These are phyloP conservation scores for Nidula microcarpa DNA, from an alignment of 768 basidiomycete genomes.

Conservation along the genomic window DNA sequence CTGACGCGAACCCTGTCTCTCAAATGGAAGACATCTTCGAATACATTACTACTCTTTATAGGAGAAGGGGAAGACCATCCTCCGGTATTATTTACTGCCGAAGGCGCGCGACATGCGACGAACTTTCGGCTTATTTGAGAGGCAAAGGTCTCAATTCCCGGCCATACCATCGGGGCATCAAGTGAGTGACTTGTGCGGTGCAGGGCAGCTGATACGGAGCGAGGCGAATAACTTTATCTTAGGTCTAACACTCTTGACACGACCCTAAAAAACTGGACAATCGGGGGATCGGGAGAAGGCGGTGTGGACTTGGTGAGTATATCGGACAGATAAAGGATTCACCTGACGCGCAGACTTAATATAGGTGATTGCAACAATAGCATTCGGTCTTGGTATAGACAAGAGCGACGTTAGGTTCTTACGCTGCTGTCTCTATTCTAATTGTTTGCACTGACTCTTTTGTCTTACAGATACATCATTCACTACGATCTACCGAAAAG, in stretches of 20 bases:
- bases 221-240: background rate
- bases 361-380: slow-evolving; percentile 76
- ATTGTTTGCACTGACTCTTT: background rate
- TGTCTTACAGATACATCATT: slow-evolving; percentile 56
- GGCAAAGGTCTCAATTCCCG: slow-evolving; percentile 62
- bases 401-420: slow-evolving; percentile 70
- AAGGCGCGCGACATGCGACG: slow-evolving; percentile 62
- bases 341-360: background rate
- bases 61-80: slow-evolving; percentile 53
- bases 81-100: slow-evolving; percentile 81
- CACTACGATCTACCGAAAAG: slow-evolving; percentile 84
- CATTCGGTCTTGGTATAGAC: slow-evolving; percentile 87
- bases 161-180: slow-evolving; percentile 75
- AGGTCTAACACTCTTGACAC: slow-evolving; percentile 52
- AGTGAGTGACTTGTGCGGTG: slow-evolving; percentile 26
- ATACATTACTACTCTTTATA: slow-evolving; percentile 63
- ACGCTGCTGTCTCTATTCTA: background rate
- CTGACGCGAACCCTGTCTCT: slow-evolving; percentile 42
- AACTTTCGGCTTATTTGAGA: slow-evolving; percentile 59
- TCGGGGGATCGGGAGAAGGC: slow-evolving; percentile 45
- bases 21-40: slow-evolving; percentile 66
- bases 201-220: background rate
- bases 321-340: no score
- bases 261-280: slow-evolving; percentile 59
- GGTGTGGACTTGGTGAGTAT: slow-evolving; percentile 60